Percentiles rank a stretch among this genome's conserved stretches.
phyloP scores from a whole-genome alignment of 2,329 filamentous ascomycete genomes.

The Cordyceps fumosorosea region DNA sequence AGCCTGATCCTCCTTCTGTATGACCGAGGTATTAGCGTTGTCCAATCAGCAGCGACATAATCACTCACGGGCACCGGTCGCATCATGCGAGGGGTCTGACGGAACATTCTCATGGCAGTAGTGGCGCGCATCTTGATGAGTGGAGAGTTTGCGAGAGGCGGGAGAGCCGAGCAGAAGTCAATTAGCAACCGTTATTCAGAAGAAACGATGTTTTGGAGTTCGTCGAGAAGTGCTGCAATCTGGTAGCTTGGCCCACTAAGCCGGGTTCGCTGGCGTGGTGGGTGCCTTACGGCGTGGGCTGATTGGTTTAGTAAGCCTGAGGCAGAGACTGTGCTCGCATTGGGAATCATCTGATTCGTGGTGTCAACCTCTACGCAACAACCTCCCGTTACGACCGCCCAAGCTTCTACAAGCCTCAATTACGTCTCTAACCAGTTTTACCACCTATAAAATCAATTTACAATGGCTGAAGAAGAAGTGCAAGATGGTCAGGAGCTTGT shows the following conservation, averaged over 20 bases:
- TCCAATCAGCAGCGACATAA: slow-evolving; percentile 15
- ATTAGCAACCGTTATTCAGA: slow-evolving; percentile 14
- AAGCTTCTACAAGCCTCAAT: slow-evolving; percentile 31
- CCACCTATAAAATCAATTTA: slow-evolving; percentile 35
- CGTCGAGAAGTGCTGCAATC: slow-evolving; percentile 30
- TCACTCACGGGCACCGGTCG: slow-evolving; percentile 62
- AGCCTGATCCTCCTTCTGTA: slow-evolving; percentile 59
- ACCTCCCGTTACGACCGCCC: slow-evolving; percentile 24
- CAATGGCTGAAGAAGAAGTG: slow-evolving; percentile 83
- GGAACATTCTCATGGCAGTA: slow-evolving; percentile 59
- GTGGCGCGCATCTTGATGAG: slow-evolving; percentile 56
- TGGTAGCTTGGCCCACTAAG: slow-evolving; percentile 26
- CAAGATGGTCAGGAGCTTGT: slow-evolving; percentile 63
- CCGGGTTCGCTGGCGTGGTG: slow-evolving; percentile 18
- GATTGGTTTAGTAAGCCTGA: slow-evolving; percentile 27
- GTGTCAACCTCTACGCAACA: slow-evolving; percentile 29
- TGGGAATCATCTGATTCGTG: slow-evolving; percentile 37
- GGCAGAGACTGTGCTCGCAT: slow-evolving; percentile 29
- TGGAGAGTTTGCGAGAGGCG: slow-evolving; percentile 24
- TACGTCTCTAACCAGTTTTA: slow-evolving; percentile 19
- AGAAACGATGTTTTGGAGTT: slow-evolving; percentile 18
- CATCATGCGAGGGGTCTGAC: slow-evolving; percentile 60
- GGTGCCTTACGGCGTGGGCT: slow-evolving; percentile 31
- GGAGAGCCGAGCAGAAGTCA: slow-evolving; percentile 17
- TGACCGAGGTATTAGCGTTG: slow-evolving; percentile 21